Base-by-base conservation (phyloP, 331 rosid species). In the Cydonia oblonga region DNA sequence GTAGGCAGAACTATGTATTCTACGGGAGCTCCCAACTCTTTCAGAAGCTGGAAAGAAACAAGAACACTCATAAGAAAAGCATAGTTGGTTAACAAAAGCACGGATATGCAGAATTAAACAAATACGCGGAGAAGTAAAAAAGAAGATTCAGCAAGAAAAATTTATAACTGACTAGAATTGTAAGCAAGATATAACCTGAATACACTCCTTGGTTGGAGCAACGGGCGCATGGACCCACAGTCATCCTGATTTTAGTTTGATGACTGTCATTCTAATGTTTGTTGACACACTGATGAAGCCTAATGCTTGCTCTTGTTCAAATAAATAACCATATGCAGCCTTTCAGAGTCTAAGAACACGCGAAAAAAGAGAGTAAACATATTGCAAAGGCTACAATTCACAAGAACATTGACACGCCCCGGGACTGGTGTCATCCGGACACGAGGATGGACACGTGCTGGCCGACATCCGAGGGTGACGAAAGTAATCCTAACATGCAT, bases 201-300 rank as follows among this genome's bases (percentile, higher is more conserved):
- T 87, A 73, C 99, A 95, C 84, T 95, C 99, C 30, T 95, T 86
- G 19, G 99, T 95, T 30, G 99, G 96, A 79, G 99, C 97, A 46
- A 95, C 82, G 52, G 99, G 99, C 15, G 97, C 99, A 82, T 95
- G 99, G 63, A 95, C 85, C 96, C 96, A 95, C 75, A 95, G 75
- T 28, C 97, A 96, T 33, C 99, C 96, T 61, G 97, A 88, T 84
- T 90, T 91, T 86, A 91, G 96, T 81, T 95, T 91, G 84, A 95
- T 87, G 66, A 95, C 88, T 1, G 99, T 91, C 97, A 95, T 95
- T 83, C 96, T 84, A 49, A 87, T 91, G 90, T 95, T 95, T n/a
- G 99, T 95, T 26, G 97, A 90, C 69, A 95, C 97, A 64, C 92
- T 95, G 88, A 97, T 91, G 92, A 95, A 95, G 58, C 99, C 99